A percentile compares a stretch with the other conserved stretches of the same genome.
Conservation (phyloP, 106 monocot genomes). For the Allium fistulosum region DNA sequence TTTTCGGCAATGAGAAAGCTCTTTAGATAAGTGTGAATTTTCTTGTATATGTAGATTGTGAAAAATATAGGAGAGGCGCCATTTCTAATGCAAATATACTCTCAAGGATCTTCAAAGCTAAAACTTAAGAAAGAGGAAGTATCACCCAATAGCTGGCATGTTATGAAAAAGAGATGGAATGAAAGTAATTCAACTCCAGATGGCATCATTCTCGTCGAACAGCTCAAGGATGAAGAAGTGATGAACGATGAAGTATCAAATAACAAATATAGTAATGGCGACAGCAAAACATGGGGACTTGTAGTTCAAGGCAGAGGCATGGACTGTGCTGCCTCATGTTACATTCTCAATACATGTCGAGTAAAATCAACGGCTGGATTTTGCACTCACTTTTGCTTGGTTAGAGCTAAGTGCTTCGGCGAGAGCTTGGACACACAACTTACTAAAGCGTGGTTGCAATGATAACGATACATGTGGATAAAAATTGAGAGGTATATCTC, state of each 20-base stretch:
- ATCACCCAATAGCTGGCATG: conserved; percentile 40
- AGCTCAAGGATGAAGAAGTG: conserved; percentile 10
- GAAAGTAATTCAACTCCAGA: conserved; percentile 25
- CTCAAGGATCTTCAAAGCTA: conserved; percentile 9
- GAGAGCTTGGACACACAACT: conserved; percentile 47
- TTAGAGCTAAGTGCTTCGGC: conserved; percentile 66
- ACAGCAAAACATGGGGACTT: conserved; percentile 38
- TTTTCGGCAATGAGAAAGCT: too few relatives aligned
- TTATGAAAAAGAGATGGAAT: conserved; percentile 40
- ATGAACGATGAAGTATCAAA: background rate
- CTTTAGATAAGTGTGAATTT: too few relatives aligned
- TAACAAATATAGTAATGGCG: background rate
- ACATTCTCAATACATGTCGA: conserved; percentile 62
- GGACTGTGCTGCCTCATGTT: conserved; percentile 52
- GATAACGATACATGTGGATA: background rate
- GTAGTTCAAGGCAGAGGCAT: conserved; percentile 61
- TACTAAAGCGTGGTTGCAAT: conserved; percentile 49
- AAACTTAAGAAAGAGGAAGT: conserved; percentile 50
- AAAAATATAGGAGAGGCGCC: conserved; percentile 57
- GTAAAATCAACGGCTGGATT: conserved; percentile 47
- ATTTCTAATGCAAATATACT: conserved; percentile 55
- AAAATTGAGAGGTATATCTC: background rate
- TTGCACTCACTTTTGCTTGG: conserved; percentile 79
- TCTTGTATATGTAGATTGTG: conserved; percentile 39
- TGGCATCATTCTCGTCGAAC: conserved; percentile 69